phyloP scores from a whole-genome alignment of 495 filamentous ascomycete species.

The Thermochaetoides thermophila region DNA sequence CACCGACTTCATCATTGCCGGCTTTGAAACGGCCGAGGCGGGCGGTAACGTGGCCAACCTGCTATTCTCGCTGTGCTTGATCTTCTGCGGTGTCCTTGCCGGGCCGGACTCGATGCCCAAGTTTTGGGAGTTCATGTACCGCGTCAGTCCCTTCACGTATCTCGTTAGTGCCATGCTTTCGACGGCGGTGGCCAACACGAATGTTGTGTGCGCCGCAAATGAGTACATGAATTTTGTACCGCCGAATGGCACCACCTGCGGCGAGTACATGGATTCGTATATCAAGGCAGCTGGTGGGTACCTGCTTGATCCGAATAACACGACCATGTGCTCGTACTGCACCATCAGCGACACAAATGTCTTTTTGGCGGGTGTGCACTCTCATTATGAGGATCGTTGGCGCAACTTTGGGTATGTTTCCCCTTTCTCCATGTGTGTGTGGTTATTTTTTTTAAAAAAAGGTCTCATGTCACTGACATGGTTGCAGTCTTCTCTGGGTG shows the following conservation, averaged over 20 bases:
- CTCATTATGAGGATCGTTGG: constrained; percentile 45
- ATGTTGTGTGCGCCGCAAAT: constrained; percentile 42
- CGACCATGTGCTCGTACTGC: constrained; percentile 47
- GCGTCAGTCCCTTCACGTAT: constrained; percentile 61
- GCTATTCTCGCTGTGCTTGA: constrained; percentile 50
- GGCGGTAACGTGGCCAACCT: constrained; percentile 52
- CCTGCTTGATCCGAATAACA: constrained; percentile 37
- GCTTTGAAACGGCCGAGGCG: constrained; percentile 49
- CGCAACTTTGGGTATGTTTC: constrained; percentile 46
- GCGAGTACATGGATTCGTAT: constrained; percentile 40
- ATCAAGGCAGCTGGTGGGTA: constrained; percentile 33
- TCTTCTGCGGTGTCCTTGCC: constrained; percentile 65
- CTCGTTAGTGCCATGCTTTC: constrained; percentile 51
- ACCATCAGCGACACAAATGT: constrained; percentile 42
- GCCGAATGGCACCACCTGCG: constrained; percentile 37
- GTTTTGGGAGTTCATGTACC: constrained; percentile 84
- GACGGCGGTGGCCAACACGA: constrained; percentile 42
- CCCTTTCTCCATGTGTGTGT: not conserved
- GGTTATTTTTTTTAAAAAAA: constrained; percentile 8
- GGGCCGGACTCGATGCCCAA: constrained; percentile 43
- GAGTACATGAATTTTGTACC: constrained; percentile 46
- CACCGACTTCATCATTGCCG: constrained; percentile 52
- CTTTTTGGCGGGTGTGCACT: constrained; percentile 38
- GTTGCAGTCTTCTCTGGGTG: constrained; percentile 41
- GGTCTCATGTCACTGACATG: not conserved